These are phyloP conservation scores for Epithemia pelagica DNA, from an alignment of 108 stramenopile genomes.

Conservation along the genomic window DNA sequence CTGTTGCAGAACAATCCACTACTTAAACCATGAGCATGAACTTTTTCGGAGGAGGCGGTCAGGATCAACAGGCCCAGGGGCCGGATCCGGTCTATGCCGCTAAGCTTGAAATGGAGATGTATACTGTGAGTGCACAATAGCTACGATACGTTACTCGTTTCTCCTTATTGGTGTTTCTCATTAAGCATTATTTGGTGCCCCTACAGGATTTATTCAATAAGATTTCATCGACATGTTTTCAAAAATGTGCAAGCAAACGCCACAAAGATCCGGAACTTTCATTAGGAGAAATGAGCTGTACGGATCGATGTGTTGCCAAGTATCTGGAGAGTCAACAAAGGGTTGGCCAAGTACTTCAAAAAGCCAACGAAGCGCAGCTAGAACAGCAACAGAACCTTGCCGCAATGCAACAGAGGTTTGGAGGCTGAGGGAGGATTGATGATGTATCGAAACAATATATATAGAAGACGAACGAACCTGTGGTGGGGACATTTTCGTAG, in stretches of 20 bases:
- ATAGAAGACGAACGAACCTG: too few relatives aligned
- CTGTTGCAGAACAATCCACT: too few relatives aligned
- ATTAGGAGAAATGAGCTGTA: conserved; percentile 94
- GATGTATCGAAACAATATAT: too few relatives aligned
- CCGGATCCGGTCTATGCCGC: conserved; percentile 85
- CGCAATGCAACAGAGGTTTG: conserved; percentile 67
- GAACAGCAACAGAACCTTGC: conserved; percentile 59
- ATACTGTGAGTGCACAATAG: conserved; percentile 35
- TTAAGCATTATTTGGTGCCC: too few relatives aligned
- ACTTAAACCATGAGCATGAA: conserved; percentile 37
- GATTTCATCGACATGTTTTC: conserved; percentile 83
- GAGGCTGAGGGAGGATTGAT: conserved; percentile 32
- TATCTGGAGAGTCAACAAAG: conserved; percentile 90
- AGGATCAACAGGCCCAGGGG: conserved; percentile 52
- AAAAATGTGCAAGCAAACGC: conserved; percentile 86
- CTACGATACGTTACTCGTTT: not conserved
- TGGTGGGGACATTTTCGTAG: too few relatives aligned
- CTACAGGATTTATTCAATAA: conserved; percentile 83
- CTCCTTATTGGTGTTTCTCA: too few relatives aligned
- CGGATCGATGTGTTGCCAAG: conserved; percentile 92
- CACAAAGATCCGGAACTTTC: conserved; percentile 85
- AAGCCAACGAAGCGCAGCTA: conserved; percentile 75
- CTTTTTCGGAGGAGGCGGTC: conserved; percentile 55
- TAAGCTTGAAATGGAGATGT: conserved; percentile 95
- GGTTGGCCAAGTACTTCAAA: conserved; percentile 78